Evolutionary conservation across 352 stramenopile species (phyloP).

Genomic region (Globisporangium nodosum): DNA sequence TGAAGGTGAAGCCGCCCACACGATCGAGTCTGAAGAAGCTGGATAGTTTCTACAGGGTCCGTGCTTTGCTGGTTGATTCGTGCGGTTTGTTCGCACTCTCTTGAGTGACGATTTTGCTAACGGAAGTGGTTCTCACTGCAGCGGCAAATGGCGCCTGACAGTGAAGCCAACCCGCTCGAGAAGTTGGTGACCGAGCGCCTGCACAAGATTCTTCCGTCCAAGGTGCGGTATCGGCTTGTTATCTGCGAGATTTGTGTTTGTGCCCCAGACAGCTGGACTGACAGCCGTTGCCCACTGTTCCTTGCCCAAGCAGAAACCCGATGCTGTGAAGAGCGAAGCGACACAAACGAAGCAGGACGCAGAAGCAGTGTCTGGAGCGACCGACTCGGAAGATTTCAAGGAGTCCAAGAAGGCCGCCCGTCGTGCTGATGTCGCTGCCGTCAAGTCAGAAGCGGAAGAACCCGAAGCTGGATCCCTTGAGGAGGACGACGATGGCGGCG

Average conservation of each 20-base stretch:
- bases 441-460: background rate
- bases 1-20: constrained; percentile 36
- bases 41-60: constrained; percentile 64
- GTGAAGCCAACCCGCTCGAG: constrained; percentile 26
- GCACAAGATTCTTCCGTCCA: constrained; percentile 34
- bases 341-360: constrained; percentile 14
- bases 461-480: background rate
- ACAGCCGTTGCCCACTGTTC: background rate
- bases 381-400: constrained; percentile 36
- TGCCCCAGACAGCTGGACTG: no score
- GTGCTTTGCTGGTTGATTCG: background rate
- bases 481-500: constrained; percentile 1
- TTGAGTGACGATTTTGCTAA: background rate
- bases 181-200: constrained; percentile 37
- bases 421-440: background rate
- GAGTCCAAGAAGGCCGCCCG: constrained; percentile 14
- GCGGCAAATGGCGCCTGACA: constrained; percentile 24
- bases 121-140: background rate
- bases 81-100: background rate
- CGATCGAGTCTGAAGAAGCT: constrained; percentile 52
- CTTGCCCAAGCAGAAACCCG: constrained; percentile 1
- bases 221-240: constrained; percentile 18
- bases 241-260: background rate
- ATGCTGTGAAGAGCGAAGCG: constrained; percentile 4
- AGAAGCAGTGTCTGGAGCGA: constrained; percentile 11